phyloP scores from a whole-genome alignment of 768 basidiomycete genomes.

The Exidia glandulosa region DNA sequence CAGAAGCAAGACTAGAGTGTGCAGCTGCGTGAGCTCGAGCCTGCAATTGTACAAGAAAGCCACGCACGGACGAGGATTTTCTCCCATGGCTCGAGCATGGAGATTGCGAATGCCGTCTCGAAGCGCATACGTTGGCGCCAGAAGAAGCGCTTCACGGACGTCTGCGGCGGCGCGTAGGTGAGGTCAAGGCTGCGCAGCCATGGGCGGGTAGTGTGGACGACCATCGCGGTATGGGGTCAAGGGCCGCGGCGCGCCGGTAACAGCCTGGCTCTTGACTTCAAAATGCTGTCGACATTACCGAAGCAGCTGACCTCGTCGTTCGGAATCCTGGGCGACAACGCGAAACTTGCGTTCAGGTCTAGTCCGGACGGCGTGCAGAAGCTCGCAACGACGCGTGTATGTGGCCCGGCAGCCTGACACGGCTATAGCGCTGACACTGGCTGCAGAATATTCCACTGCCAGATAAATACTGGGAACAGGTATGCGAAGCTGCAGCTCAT shows the following conservation, averaged over 20 bases:
- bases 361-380: constrained; percentile 72
- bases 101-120: constrained; percentile 48
- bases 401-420: constrained; percentile 18
- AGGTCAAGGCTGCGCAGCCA: background rate
- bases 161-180: constrained; percentile 5
- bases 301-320: constrained; percentile 65
- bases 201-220: background rate
- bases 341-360: constrained; percentile 81
- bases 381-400: constrained; percentile 59
- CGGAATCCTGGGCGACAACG: constrained; percentile 72
- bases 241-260: too few relatives aligned
- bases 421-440: background rate
- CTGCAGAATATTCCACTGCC: constrained; percentile 57
- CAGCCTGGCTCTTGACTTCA: too few relatives aligned
- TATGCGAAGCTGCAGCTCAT: background rate
- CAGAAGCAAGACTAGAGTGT: background rate
- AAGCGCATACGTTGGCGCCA: constrained; percentile 48
- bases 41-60: background rate
- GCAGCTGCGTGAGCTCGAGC: background rate
- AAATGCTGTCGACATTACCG: constrained; percentile 42
- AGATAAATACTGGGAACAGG: constrained; percentile 89
- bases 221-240: too few relatives aligned
- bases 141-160: constrained; percentile 20
- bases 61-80: constrained; percentile 46
- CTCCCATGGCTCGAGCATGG: constrained; percentile 61